A percentile compares a stretch with the other conserved stretches of the same genome.
Conservation (phyloP, 495 filamentous ascomycete genomes). For the Neurospora tetraspora region DNA sequence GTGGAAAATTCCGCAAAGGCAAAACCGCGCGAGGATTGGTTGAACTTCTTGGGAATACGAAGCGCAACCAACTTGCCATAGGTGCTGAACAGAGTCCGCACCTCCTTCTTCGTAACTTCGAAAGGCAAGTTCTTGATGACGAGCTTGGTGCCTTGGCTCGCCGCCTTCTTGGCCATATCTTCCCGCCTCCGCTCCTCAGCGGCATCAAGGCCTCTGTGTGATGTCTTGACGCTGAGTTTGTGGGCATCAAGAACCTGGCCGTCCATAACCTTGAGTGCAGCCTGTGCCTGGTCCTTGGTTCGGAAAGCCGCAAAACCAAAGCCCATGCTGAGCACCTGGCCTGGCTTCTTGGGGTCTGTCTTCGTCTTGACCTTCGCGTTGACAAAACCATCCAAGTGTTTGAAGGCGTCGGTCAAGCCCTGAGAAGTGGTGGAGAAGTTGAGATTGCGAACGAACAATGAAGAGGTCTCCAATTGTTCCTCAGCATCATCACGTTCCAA, state of each 20-base stretch:
- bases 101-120: conserved; percentile 85
- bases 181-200: conserved; percentile 74
- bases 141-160: conserved; percentile 72
- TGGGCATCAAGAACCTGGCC: conserved; percentile 79
- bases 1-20: conserved; percentile 96
- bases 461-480: conserved; percentile 49
- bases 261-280: conserved; percentile 75
- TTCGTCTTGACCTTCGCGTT: conserved; percentile 82
- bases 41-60: conserved; percentile 89
- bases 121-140: conserved; percentile 99
- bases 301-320: conserved; percentile 91
- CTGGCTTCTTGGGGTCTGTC: conserved; percentile 72
- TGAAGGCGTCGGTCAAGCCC: conserved; percentile 62
- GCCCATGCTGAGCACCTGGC: conserved; percentile 83
- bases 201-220: conserved; percentile 75
- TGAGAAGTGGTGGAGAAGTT: conserved; percentile 81
- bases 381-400: conserved; percentile 72
- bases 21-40: conserved; percentile 77
- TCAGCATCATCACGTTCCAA: conserved; percentile 48
- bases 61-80: conserved; percentile 91
- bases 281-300: conserved; percentile 62
- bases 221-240: conserved; percentile 68
- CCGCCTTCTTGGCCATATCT: conserved; percentile 67
- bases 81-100: conserved; percentile 70
- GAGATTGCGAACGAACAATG: conserved; percentile 86